Percentiles rank a stretch among this genome's conserved stretches.
phyloP scores from a whole-genome alignment of 768 basidiomycete genomes.

The Lactarius sanguifluus region DNA sequence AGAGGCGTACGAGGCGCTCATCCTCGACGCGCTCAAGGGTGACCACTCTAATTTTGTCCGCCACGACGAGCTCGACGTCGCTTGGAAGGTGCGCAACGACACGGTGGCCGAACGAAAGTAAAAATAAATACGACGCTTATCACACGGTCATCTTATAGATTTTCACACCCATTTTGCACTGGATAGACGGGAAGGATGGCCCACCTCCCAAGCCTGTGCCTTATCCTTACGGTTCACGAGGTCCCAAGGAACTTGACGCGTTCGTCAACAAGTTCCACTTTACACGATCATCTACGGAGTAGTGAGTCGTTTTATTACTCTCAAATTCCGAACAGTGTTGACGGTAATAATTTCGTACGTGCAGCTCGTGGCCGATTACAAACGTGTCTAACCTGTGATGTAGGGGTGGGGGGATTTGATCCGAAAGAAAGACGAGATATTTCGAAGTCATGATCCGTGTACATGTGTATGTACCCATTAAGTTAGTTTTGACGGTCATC shows the following conservation, averaged over 20 bases:
- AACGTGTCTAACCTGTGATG: constrained; percentile 58
- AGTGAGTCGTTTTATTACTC: constrained; percentile 51
- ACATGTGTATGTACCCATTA: constrained; percentile 15
- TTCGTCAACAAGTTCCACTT: constrained; percentile 80
- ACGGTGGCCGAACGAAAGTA: not conserved
- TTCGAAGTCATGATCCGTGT: constrained; percentile 12
- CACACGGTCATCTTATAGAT: constrained; percentile 50
- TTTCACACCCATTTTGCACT: constrained; percentile 92
- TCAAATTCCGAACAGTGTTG: constrained; percentile 17
- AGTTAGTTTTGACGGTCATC: not conserved
- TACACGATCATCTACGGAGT: constrained; percentile 61
- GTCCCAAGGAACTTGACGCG: constrained; percentile 78
- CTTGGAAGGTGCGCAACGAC: constrained; percentile 76
- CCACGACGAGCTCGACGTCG: constrained; percentile 94
- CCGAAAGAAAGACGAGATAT: constrained; percentile 12
- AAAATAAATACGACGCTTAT: not conserved
- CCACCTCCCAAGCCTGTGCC: constrained; percentile 64
- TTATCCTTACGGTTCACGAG: constrained; percentile 94
- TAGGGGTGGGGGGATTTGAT: constrained; percentile 8
- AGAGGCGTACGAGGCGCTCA: constrained; percentile 94
- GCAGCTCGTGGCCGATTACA: constrained; percentile 73
- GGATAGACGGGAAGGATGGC: constrained; percentile 83
- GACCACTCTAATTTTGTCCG: constrained; percentile 99
- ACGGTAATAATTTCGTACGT: not conserved
- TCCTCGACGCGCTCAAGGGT: constrained; percentile 94